Evolutionary conservation across 768 basidiomycete species (phyloP), one percentile per base, ranked within the genome.

Genomic region (Hygrocybe coccinea): DNA sequence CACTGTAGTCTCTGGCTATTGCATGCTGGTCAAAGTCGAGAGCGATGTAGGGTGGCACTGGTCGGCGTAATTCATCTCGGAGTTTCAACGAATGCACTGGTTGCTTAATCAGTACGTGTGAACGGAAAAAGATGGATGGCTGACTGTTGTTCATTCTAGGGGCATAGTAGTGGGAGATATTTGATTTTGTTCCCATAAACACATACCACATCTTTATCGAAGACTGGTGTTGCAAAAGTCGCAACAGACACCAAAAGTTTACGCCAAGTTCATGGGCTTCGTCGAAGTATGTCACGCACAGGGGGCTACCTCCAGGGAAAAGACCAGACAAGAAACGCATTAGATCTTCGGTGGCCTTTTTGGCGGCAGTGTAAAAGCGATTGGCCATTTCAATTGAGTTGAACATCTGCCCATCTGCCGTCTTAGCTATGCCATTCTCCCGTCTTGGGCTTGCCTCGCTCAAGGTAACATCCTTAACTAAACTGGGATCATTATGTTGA

Each of bases 101-200:
- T 29, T 29, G 4, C 8, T 29, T 8, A 29, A 29, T 29, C 8
- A 29, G 29, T 29, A 29, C 29, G 8, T 3, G 4, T 29, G 8
- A 29, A 29, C 3, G 29, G 29, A 29, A 29, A 29, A 29, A 48
- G 50, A 1, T 33, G 35, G 12, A 54, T 12, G 11, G 58, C 56
- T 51, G 41, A 58, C 54, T 1, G 2, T 46, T 46, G 15, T 47
- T 35, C 11, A 35, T 36, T 19, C 25, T 29, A 46, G 57, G 59
- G 47, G 24, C 15, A 43, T 50, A 58, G 54, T 50, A 60, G n/a
- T n/a, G n/a, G 21, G 44, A 39, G 43, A 58, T 19, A 11, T 22
- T 56, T 17, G 58, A 59, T 49, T 59, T 56, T 37, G 58, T 59
- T 29, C n/a, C 7, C 44, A 46, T 46, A 22, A 46, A 46, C 5